Evolutionary conservation across 306 rosid genomes (phyloP).

Genomic region (Rosa rugosa): DNA sequence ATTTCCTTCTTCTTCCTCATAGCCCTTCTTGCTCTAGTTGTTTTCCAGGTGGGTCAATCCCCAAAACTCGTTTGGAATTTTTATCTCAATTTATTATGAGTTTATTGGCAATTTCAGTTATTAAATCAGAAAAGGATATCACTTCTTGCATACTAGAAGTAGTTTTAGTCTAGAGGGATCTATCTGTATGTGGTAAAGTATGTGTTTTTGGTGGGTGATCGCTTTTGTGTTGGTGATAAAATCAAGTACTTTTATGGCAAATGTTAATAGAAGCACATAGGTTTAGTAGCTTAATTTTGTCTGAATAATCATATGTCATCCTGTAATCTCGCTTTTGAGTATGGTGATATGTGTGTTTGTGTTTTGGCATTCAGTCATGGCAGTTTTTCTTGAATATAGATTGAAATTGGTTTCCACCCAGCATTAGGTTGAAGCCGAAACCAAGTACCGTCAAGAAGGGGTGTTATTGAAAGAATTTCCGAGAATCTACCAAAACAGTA

Average conservation of each 20-base stretch:
- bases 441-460: neutral
- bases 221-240: neutral
- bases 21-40: conserved; percentile 65
- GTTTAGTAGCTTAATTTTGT: neutral
- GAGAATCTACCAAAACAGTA: neutral
- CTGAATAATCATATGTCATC: neutral
- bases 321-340: neutral
- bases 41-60: conserved; percentile 66
- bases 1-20: conserved; percentile 84
- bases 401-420: neutral
- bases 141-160: neutral
- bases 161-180: neutral
- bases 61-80: neutral
- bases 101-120: neutral
- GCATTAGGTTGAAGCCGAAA: conserved; percentile 1
- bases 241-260: neutral
- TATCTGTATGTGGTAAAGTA: neutral
- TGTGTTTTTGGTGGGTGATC: neutral
- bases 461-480: neutral
- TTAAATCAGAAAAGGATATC: neutral
- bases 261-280: neutral
- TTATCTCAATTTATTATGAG: neutral
- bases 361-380: neutral
- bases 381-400: neutral
- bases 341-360: neutral